A percentile compares a stretch with the other conserved stretches of the same genome.
Evolutionary conservation across 2,329 filamentous ascomycete genomes (phyloP).

Genomic region (Uncinocarpus reesii): DNA sequence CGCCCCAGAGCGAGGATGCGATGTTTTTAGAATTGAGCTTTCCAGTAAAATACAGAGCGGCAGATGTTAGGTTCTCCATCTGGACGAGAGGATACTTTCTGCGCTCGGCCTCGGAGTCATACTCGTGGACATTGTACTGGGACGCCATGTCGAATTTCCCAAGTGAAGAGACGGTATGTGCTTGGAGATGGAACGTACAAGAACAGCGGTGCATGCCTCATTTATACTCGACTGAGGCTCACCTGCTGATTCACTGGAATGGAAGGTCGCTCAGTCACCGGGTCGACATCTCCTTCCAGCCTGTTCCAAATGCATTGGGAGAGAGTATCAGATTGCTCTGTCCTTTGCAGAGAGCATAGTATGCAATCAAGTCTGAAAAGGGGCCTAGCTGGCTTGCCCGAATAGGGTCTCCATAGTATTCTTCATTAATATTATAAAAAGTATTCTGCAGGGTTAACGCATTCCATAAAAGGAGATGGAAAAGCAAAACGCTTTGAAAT

Average conservation of each 20-base stretch:
- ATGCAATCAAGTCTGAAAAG: too few relatives aligned
- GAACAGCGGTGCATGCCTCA: not conserved
- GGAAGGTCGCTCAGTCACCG: too few relatives aligned
- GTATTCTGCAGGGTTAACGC: not conserved
- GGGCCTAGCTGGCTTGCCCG: too few relatives aligned
- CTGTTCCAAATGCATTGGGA: not conserved
- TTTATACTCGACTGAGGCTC: not conserved
- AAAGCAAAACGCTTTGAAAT: not conserved
- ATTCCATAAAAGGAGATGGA: not conserved
- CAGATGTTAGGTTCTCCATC: slow-evolving; percentile 1
- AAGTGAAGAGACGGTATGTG: not conserved
- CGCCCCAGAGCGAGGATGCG: not conserved
- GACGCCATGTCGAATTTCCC: not conserved
- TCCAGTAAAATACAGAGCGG: not conserved
- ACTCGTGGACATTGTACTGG: not conserved
- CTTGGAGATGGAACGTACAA: not conserved
- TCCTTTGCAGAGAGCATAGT: not conserved
- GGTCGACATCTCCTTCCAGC: too few relatives aligned
- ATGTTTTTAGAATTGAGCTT: not conserved
- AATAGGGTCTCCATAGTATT: too few relatives aligned
- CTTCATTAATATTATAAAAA: too few relatives aligned
- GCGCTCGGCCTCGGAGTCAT: slow-evolving; percentile 4
- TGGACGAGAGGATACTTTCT: not conserved
- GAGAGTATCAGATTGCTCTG: not conserved
- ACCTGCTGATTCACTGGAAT: not conserved